These are phyloP conservation scores for Eimeria necatrix DNA, from an alignment of 169 alveolate species.

Conservation along the genomic window DNA sequence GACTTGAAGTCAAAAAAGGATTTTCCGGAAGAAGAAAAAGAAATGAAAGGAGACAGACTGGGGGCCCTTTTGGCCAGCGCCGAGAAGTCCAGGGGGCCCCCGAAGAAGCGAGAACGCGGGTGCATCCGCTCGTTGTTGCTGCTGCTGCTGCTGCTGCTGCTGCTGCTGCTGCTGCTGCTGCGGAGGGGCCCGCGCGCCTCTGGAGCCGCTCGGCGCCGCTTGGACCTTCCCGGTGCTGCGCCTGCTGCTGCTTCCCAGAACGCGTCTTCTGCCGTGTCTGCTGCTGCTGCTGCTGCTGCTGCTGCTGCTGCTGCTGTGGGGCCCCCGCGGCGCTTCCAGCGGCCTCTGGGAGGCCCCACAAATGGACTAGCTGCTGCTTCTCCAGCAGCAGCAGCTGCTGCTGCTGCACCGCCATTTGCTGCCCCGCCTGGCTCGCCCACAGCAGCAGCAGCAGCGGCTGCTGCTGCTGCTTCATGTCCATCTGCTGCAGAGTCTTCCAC, in stretches of 20 bases:
- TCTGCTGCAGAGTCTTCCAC: too few species aligned
- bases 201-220: background rate
- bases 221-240: background rate
- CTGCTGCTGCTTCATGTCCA: background rate
- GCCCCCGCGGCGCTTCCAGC: background rate
- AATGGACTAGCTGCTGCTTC: background rate
- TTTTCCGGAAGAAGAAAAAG: background rate
- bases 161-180: constrained; percentile 43
- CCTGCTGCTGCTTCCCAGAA: background rate
- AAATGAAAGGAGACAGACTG: background rate
- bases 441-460: constrained; percentile 7
- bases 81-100: constrained; percentile 33
- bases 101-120: constrained; percentile 70
- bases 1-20: background rate
- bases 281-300: background rate
- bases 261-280: background rate
- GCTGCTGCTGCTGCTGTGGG: background rate
- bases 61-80: constrained; percentile 59
- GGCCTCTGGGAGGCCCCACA: background rate
- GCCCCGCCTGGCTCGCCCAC: background rate
- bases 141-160: constrained; percentile 42
- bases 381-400: constrained; percentile 18
- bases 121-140: constrained; percentile 78
- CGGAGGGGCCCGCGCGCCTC: too few species aligned
- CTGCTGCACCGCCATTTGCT: constrained; percentile 1